Percentiles rank a stretch among this genome's conserved stretches.
Evolutionary conservation across 2,329 filamentous ascomycete species (phyloP).

Genomic region (Fusarium ramigenum): DNA sequence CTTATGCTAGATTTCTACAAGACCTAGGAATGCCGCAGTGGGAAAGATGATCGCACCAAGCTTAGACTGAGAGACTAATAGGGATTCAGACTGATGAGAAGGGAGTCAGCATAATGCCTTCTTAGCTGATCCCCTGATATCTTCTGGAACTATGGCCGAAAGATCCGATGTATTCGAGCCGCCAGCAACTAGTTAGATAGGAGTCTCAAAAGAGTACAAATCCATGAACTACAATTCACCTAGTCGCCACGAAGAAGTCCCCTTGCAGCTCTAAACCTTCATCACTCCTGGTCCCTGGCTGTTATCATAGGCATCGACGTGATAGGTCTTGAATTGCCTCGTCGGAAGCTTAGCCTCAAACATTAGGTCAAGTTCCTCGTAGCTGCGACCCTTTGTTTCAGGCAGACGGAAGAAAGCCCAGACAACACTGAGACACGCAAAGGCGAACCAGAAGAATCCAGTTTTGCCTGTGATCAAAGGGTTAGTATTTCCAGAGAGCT

Average conservation of each 20-base stretch:
- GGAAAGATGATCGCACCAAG: accelerated
- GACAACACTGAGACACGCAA: neutral
- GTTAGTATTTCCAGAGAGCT: neutral
- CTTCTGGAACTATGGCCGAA: neutral
- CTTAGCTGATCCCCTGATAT: neutral
- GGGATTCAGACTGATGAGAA: accelerated
- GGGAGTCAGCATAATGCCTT: neutral
- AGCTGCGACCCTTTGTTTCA: neutral
- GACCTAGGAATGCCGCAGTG: neutral
- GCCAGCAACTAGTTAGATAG: too few relatives aligned
- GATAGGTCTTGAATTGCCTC: neutral
- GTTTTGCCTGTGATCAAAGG: accelerated
- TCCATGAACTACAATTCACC: accelerated
- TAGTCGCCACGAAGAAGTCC: neutral
- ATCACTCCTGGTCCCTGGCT: neutral
- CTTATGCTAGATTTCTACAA: neutral
- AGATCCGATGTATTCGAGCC: accelerated
- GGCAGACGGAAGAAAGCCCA: neutral
- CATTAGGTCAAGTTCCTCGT: neutral
- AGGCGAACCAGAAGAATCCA: neutral
- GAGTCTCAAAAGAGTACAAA: too few relatives aligned
- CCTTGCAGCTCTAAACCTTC: neutral
- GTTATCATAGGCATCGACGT: neutral
- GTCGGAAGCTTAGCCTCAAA: neutral
- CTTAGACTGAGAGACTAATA: accelerated